These are phyloP conservation scores for Knoxdaviesia proteae DNA, from an alignment of 2,329 filamentous ascomycete genomes.

Conservation along the genomic window DNA sequence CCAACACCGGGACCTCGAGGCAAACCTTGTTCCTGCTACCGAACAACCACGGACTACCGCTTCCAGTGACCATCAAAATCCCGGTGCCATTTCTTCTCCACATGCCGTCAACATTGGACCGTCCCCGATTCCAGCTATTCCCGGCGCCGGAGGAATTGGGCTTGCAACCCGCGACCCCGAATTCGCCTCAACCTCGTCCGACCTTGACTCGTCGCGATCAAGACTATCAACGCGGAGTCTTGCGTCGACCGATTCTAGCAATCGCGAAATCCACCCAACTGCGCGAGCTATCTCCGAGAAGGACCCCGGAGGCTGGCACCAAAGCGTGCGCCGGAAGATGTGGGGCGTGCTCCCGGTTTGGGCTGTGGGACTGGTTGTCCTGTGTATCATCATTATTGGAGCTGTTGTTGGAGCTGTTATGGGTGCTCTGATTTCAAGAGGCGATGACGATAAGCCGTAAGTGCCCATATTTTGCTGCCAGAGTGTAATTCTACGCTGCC, in stretches of 20 bases:
- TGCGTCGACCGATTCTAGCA: conserved; percentile 23
- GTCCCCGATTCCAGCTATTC: conserved; percentile 12
- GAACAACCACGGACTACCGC: background rate
- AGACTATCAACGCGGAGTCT: conserved; percentile 31
- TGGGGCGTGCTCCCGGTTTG: conserved; percentile 41
- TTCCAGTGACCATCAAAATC: background rate
- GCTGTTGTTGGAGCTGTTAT: conserved; percentile 36
- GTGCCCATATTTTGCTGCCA: too few relatives aligned
- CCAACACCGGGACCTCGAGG: background rate
- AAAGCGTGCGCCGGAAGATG: conserved; percentile 29
- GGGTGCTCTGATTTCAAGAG: conserved; percentile 20
- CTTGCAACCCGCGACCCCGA: conserved; percentile 40
- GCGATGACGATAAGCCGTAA: conserved; percentile 1
- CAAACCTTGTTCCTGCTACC: background rate
- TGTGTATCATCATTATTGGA: conserved; percentile 29
- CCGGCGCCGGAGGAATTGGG: conserved; percentile 40
- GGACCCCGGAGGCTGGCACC: conserved; percentile 16
- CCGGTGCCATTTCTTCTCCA: background rate
- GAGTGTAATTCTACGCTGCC: too few relatives aligned
- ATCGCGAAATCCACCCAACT: conserved; percentile 32
- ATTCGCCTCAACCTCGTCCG: conserved; percentile 34
- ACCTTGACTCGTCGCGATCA: conserved; percentile 27
- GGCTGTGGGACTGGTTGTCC: conserved; percentile 30
- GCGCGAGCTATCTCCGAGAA: conserved; percentile 26
- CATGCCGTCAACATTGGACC: background rate